Evolutionary conservation across 1,139 yeast species (phyloP), one percentile per base, ranked within the genome.

Genomic region (Magnusiomyces paraingens): DNA sequence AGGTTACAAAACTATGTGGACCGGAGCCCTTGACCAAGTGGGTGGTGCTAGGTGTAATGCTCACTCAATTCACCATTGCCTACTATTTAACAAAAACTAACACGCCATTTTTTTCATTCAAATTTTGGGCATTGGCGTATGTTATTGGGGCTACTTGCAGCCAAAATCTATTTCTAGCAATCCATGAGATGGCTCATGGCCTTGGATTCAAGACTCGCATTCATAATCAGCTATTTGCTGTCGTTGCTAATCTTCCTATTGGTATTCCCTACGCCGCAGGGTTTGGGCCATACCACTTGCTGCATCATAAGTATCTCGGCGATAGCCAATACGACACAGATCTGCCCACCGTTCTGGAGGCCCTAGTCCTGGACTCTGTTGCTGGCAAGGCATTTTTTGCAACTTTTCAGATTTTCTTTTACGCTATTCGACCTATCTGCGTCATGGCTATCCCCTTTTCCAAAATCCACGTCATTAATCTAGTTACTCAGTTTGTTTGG

Each of bases 241-340:
- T 89, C 10, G 72, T 87, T 59, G 79, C 91, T 42, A 90, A 90
- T 66, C 71, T 87, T 52, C 96, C 96, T 1, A 87, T 90, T 53
- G 96, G 96, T 0, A 77, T 90, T 41, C 97, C 97, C 0, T 90
- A 88, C 69, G 79, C 89, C 45, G 96, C 96, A 0, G 85, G 95
- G 1, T 90, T 90, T 70, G 89, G 86, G 58, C 96, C 96, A 11
- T 90, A 90, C 68, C 97, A 90, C 65, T 88, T 88, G 66, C 75
- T 90, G 50, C 97, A 90, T 65, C 97, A 90, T 70, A 90, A 90
- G 69, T 89, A 86, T 64, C 71, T 86, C 66, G 97, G 97, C n/a
- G 96, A 90, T 67, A 85, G 82, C 61, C 75, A 77, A 51, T 82
- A 82, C 64, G 97, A 90, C 68, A 86, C 96, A 0, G 97, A 90